Percentiles rank a stretch among this genome's conserved stretches.
phyloP scores from a whole-genome alignment of 768 basidiomycete species.

The Plicaturopsis crispa region DNA sequence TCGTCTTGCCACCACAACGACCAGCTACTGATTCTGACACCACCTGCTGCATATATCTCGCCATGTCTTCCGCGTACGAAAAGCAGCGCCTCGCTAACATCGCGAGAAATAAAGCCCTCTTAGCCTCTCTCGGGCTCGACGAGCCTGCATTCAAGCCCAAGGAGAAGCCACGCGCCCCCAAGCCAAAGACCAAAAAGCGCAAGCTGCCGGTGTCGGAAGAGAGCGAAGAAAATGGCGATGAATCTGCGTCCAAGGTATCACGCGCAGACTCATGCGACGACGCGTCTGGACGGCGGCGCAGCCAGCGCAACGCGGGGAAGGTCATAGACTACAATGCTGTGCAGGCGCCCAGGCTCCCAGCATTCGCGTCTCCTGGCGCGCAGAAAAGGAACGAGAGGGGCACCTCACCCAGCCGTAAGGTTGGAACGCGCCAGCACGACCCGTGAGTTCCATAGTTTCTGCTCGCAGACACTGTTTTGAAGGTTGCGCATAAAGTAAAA shows the following conservation, averaged over 20 bases:
- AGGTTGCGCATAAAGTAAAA: constrained; percentile 41
- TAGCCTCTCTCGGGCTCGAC: constrained; percentile 37
- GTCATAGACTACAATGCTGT: constrained; percentile 46
- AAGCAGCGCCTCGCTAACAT: constrained; percentile 28
- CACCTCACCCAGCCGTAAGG: constrained; percentile 8
- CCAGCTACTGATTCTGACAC: no score
- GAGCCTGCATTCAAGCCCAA: constrained; percentile 41
- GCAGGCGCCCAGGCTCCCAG: constrained; percentile 23
- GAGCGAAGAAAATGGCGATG: constrained; percentile 13
- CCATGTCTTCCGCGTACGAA: no score
- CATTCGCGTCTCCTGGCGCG: constrained; percentile 28
- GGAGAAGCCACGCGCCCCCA: constrained; percentile 27
- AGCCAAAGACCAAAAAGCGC: constrained; percentile 28
- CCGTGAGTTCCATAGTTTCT: constrained; percentile 36
- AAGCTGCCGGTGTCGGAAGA: no score
- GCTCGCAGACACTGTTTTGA: constrained; percentile 2
- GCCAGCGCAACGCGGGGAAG: constrained; percentile 57
- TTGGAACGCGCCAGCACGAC: constrained; percentile 29
- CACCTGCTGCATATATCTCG: no score
- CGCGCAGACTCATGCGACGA: constrained; percentile 10
- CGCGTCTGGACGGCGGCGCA: constrained; percentile 43
- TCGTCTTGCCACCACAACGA: not conserved
- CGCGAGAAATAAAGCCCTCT: constrained; percentile 31
- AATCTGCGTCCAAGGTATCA: constrained; percentile 10
- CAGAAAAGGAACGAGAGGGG: constrained; percentile 24